Conservation (phyloP, 768 basidiomycete species). For the Mycena belliarum region DNA sequence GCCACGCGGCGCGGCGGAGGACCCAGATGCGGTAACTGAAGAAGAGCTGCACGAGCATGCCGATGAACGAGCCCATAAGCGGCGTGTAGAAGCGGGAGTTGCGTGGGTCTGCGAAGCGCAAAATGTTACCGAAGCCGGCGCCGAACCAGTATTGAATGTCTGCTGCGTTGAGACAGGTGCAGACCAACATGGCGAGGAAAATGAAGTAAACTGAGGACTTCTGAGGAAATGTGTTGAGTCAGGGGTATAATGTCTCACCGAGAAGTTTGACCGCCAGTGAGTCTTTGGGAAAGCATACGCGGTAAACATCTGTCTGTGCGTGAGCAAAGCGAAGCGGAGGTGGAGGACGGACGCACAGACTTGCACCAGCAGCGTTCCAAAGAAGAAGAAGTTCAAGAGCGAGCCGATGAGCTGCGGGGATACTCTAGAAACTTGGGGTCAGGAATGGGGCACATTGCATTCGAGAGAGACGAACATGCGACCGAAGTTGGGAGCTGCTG, state of each 20-base stretch:
- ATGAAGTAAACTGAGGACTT: background rate
- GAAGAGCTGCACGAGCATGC: constrained; percentile 10
- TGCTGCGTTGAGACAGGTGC: constrained; percentile 1
- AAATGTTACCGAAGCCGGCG: constrained; percentile 1
- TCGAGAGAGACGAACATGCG: too few species aligned
- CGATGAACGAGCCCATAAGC: constrained; percentile 10
- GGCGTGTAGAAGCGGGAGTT: constrained; percentile 1
- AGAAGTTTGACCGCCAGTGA: background rate
- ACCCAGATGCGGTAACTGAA: constrained; percentile 7
- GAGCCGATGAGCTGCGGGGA: constrained; percentile 9
- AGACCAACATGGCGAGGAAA: background rate
- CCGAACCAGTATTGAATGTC: constrained; percentile 11
- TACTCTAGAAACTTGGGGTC: background rate
- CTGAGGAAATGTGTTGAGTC: background rate
- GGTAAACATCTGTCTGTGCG: constrained; percentile 5
- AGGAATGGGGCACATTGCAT: too few species aligned
- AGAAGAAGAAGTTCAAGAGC: constrained; percentile 7
- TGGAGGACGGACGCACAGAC: background rate
- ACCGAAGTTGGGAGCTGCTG: too few species aligned
- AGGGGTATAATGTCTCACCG: background rate
- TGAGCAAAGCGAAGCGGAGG: too few species aligned
- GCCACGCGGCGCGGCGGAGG: constrained; percentile 3
- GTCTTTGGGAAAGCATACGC: constrained; percentile 2
- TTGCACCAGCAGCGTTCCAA: constrained; percentile 4
- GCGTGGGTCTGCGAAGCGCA: background rate